Evolutionary conservation across 352 stramenopile species (phyloP), one percentile per base, ranked within the genome.

Genomic region (Phytophthora rubi): DNA sequence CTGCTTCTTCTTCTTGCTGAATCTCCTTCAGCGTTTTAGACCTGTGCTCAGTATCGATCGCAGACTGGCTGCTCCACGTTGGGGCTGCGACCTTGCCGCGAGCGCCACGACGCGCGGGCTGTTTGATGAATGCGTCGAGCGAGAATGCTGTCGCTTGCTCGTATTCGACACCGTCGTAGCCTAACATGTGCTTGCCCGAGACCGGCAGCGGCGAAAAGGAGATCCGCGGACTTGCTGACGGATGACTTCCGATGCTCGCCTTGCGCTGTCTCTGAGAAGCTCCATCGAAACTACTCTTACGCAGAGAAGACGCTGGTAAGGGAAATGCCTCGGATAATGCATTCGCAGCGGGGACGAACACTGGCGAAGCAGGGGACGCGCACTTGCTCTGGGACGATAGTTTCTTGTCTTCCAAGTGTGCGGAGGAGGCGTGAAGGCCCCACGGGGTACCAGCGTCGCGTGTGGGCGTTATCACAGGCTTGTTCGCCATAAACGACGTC

Each of bases 121-220:
- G 79, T 63, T 90, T 90, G 32, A 92, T 72, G 57, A 91, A 92
- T 2, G 77, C 77, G 53, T 91, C 80, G 10, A 92, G 70, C 1
- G 85, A 88, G 65, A 92, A 92, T 16, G 81, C 67, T 30, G 82
- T 76, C 35, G 85, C 62, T 9, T 83, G 73, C 26, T 77, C 57
- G 23, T 74, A 75, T 39, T 83, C 76, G 6, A 74, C 73, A 5
- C 81, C 82, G 37, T 92, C 85, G n/a, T 83, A 75, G 7, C 72
- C 70, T 37, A 90, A 53, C 28, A 88, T 68, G 28, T 75, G 71
- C 59, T 85, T 86, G n/a, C 58, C 53, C 51, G 56, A 44, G 28
- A 42, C 37, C 10, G 62, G 37, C 2, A 60, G 76, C 2, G 70
- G 63, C 6, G 70, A 65, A 35, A 74, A 73, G 0, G 65, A 64